Base-by-base conservation (phyloP, 257 asterid genomes). In the Perilla frutescens region DNA sequence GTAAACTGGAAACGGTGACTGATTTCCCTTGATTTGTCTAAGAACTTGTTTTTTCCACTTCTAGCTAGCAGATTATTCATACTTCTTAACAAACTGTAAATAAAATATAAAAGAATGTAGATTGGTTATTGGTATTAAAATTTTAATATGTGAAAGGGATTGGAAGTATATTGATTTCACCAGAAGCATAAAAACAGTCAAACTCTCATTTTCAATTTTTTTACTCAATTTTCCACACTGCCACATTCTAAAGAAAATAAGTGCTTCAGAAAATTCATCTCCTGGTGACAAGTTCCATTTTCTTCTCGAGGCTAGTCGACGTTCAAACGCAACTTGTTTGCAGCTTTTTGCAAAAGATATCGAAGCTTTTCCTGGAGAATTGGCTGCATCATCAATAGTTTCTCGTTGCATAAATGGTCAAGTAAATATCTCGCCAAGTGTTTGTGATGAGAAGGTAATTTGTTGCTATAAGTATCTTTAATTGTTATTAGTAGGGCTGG, bases 291-390 rank as follows among this genome's bases (percentile, higher is more conserved):
- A 87, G 62, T 86, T 82, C 84, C 84, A 71, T 83, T 88, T 84
- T 82, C 88, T 91, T 83, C 91, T 90, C 75, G 99, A 91, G 96
- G 93, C 97, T 64, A 81, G 87, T 75, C 95, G 91, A 66, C 97
- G 97, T 71, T 91, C 99, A 73, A 84, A 88, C 80, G 84, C 90
- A 49, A 83, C 85, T 56, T 91, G 96, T 69, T 75, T 90, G 87
- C 97, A 90, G 83, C 93, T 91, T 65, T 94, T 81, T 67, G 74
- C 88, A 62, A 94, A 94, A 84, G 97, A 94, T 60, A 76, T 80
- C 71, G 99, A 90, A 81, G 87, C 89, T 68, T 83, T 60, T 80
- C 96, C 96, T 3, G 98, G 99, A 84, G 97, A 94, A 64, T 71
- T 92, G 71, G 96, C 89, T 60, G 93, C 97, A 62, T 84, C 96